These are phyloP conservation scores for Adansonia gregorii DNA, from an alignment of 441 rosid species.

Conservation along the genomic window DNA sequence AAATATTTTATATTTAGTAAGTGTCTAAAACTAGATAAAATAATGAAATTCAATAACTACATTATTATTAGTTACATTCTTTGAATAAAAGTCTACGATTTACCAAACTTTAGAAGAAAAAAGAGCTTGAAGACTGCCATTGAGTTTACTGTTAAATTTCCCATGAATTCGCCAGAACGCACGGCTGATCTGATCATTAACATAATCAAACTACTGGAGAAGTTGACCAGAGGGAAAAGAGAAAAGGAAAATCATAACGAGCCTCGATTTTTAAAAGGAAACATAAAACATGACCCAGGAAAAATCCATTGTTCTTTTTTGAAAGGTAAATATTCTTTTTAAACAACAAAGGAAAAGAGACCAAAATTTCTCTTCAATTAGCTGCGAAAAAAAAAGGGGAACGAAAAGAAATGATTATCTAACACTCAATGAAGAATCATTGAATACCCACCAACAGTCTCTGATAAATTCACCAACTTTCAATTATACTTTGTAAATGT, in stretches of 20 bases:
- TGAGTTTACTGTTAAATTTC: constrained; percentile 3
- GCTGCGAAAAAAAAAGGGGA: background rate
- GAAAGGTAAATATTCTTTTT: background rate
- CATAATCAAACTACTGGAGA: constrained; percentile 12
- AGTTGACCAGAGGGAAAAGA: background rate
- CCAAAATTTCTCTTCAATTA: background rate
- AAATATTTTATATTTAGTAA: background rate
- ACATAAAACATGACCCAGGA: constrained; percentile 7
- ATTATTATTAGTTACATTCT: background rate
- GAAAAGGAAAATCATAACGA: background rate
- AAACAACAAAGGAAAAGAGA: background rate
- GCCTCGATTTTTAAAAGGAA: background rate
- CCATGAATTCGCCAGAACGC: background rate
- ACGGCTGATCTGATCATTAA: constrained; percentile 8
- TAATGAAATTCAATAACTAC: background rate
- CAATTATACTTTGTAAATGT: constrained; percentile 17
- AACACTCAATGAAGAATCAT: constrained; percentile 38
- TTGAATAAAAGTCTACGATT: background rate
- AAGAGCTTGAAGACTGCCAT: background rate
- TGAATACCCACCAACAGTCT: constrained; percentile 45
- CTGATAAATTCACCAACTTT: constrained; percentile 45
- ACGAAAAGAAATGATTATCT: background rate
- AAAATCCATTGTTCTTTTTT: background rate
- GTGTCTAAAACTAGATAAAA: background rate
- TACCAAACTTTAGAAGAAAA: background rate